A percentile compares a stretch with the other conserved stretches of the same genome.
These are phyloP conservation scores for Ceratocystis eucalypticola DNA, from an alignment of 2,329 filamentous ascomycete species.

Conservation along the genomic window DNA sequence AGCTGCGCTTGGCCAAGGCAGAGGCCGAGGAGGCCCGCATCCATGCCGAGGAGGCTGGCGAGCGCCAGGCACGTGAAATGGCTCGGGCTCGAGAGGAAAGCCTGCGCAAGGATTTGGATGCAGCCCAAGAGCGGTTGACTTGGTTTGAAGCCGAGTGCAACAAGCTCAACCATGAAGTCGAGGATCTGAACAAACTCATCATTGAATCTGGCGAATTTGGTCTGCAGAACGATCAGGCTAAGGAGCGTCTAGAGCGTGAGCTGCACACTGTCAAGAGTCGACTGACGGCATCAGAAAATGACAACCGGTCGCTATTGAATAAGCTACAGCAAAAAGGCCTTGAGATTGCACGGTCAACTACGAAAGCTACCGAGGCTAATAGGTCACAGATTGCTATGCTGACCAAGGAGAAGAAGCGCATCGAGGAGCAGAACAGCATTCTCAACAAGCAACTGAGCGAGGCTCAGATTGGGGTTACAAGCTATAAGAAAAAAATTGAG, in stretches of 20 bases:
- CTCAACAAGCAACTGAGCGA: slow-evolving; percentile 77
- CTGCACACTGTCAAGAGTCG: slow-evolving; percentile 82
- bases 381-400: slow-evolving; percentile 62
- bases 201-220: slow-evolving; percentile 81
- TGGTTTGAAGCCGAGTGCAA: slow-evolving; percentile 70
- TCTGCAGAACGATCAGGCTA: slow-evolving; percentile 80
- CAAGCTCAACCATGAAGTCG: slow-evolving; percentile 64
- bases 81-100: slow-evolving; percentile 69
- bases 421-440: slow-evolving; percentile 70
- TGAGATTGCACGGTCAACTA: slow-evolving; percentile 83
- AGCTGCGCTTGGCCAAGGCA: slow-evolving; percentile 67
- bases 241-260: slow-evolving; percentile 83
- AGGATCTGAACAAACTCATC: slow-evolving; percentile 75
- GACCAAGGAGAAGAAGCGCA: slow-evolving; percentile 67
- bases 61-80: slow-evolving; percentile 62
- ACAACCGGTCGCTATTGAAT: slow-evolving; percentile 88
- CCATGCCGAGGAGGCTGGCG: slow-evolving; percentile 66
- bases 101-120: slow-evolving; percentile 66
- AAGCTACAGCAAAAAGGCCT: slow-evolving; percentile 96
- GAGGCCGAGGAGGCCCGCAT: slow-evolving; percentile 75
- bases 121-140: slow-evolving; percentile 59
- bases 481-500: slow-evolving; percentile 86
- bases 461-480: slow-evolving; percentile 65
- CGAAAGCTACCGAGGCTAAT: slow-evolving; percentile 70
- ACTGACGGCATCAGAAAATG: slow-evolving; percentile 83